These are phyloP conservation scores for Pedinophyceae sp. DNA, from an alignment of 139 green algal genomes.

Conservation along the genomic window DNA sequence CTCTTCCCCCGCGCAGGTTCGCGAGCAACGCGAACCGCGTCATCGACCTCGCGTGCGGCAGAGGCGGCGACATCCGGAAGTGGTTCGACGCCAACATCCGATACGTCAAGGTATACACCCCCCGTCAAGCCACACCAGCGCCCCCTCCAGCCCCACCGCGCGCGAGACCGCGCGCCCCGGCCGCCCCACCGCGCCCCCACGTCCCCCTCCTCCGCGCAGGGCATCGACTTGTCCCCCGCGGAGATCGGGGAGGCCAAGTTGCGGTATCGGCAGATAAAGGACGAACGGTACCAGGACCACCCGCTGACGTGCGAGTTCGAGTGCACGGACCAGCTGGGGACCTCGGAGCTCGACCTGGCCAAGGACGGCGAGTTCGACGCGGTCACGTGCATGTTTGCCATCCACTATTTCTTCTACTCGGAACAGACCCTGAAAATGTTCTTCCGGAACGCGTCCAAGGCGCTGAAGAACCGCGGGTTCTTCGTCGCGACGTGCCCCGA, in stretches of 20 bases:
- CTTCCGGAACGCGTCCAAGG: slow-evolving; percentile 59
- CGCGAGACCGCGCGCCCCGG: not conserved
- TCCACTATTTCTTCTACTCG: slow-evolving; percentile 84
- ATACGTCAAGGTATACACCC: not conserved
- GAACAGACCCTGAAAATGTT: slow-evolving; percentile 47
- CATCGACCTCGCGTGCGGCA: slow-evolving; percentile 74
- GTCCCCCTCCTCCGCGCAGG: slow-evolving; percentile 38
- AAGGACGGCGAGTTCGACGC: slow-evolving; percentile 38
- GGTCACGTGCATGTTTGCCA: slow-evolving; percentile 84
- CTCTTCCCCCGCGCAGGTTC: slow-evolving; percentile 55
- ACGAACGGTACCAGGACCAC: not conserved
- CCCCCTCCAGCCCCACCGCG: not conserved
- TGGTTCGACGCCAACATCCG: slow-evolving; percentile 42
- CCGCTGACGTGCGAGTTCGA: slow-evolving; percentile 16
- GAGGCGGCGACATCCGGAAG: slow-evolving; percentile 77
- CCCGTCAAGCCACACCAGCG: not conserved
- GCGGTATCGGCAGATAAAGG: too few relatives aligned
- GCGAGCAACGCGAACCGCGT: slow-evolving; percentile 30
- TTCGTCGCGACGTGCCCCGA: slow-evolving; percentile 69
- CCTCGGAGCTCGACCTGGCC: slow-evolving; percentile 20
- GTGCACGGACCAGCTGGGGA: slow-evolving; percentile 18
- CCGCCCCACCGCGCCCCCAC: too few relatives aligned
- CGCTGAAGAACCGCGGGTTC: slow-evolving; percentile 61
- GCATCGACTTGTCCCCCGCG: slow-evolving; percentile 59
- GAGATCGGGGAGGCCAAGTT: slow-evolving; percentile 63